These are phyloP conservation scores for Arachnopeziza araneosa DNA, from an alignment of 2,329 filamentous ascomycete species.

Conservation along the genomic window DNA sequence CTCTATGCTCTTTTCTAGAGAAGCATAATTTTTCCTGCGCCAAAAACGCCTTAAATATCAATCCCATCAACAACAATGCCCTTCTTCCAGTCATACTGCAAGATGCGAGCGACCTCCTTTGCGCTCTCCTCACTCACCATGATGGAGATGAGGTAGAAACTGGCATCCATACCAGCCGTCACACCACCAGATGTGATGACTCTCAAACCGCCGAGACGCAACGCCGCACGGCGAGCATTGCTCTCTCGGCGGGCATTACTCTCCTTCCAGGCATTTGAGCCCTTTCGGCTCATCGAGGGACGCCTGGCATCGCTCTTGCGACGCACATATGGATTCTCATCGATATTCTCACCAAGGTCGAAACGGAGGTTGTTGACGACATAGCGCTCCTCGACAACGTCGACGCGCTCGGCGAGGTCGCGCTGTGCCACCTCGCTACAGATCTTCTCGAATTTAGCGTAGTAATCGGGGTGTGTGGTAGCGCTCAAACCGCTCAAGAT, in stretches of 20 bases:
- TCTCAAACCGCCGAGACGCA: slow-evolving; percentile 49
- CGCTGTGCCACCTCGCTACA: slow-evolving; percentile 68
- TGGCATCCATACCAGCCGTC: slow-evolving; percentile 75
- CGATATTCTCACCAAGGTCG: slow-evolving; percentile 64
- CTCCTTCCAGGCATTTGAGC: slow-evolving; percentile 75
- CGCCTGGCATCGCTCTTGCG: slow-evolving; percentile 64
- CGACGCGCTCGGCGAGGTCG: slow-evolving; percentile 69
- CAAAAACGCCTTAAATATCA: slow-evolving; percentile 50
- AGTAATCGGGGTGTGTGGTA: slow-evolving; percentile 75
- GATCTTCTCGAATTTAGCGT: slow-evolving; percentile 75
- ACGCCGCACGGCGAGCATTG: slow-evolving; percentile 70
- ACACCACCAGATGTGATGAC: slow-evolving; percentile 78
- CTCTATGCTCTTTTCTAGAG: neutral
- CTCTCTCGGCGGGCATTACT: slow-evolving; percentile 72
- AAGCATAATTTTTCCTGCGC: neutral
- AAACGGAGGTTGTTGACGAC: slow-evolving; percentile 90
- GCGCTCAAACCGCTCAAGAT: slow-evolving; percentile 74
- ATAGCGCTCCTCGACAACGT: slow-evolving; percentile 79
- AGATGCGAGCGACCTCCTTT: slow-evolving; percentile 64
- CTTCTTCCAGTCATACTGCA: slow-evolving; percentile 85
- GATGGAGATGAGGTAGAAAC: slow-evolving; percentile 79
- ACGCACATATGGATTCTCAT: slow-evolving; percentile 79
- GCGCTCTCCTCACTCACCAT: slow-evolving; percentile 73
- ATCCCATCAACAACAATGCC: slow-evolving; percentile 78
- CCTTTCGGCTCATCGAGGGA: slow-evolving; percentile 66